Conservation (phyloP, 2,329 filamentous ascomycete species). For the Fusarium drepaniforme region DNA sequence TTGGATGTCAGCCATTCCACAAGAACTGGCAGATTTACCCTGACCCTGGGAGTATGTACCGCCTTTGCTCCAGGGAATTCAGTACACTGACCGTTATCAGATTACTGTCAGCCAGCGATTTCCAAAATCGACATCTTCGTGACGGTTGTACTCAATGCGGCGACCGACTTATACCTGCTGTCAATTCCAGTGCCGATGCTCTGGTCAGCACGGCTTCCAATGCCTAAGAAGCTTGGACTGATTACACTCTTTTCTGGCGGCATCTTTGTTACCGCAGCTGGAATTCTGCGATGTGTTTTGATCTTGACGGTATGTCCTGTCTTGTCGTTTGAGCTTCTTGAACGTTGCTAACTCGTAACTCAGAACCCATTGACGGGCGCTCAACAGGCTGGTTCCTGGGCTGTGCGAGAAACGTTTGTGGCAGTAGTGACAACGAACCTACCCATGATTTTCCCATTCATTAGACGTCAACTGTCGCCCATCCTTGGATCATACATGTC, state of each 20-base stretch:
- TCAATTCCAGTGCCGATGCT: constrained; percentile 65
- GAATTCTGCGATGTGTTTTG: constrained; percentile 50
- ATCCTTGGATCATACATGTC: constrained; percentile 20
- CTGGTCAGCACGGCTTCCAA: constrained; percentile 48
- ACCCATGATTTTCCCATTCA: constrained; percentile 55
- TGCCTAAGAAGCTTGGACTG: constrained; percentile 50
- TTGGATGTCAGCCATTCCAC: constrained; percentile 62
- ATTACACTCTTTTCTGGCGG: constrained; percentile 52
- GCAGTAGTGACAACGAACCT: constrained; percentile 54
- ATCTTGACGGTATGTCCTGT: constrained; percentile 46
- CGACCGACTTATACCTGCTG: constrained; percentile 67
- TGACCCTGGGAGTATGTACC: constrained; percentile 63
- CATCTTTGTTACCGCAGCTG: constrained; percentile 51
- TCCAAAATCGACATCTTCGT: constrained; percentile 62
- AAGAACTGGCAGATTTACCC: constrained; percentile 70
- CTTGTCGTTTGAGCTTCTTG: not conserved
- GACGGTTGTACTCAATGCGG: constrained; percentile 61
- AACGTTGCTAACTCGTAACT: constrained; percentile 1
- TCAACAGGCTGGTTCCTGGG: constrained; percentile 51
- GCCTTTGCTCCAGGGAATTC: not conserved
- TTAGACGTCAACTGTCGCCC: constrained; percentile 36
- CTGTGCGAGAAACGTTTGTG: constrained; percentile 53
- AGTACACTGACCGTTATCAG: constrained; percentile 43
- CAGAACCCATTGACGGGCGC: constrained; percentile 52
- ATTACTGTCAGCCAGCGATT: constrained; percentile 60